Evolutionary conservation across 441 rosid species (phyloP).

Genomic region (Pelargonium australe): DNA sequence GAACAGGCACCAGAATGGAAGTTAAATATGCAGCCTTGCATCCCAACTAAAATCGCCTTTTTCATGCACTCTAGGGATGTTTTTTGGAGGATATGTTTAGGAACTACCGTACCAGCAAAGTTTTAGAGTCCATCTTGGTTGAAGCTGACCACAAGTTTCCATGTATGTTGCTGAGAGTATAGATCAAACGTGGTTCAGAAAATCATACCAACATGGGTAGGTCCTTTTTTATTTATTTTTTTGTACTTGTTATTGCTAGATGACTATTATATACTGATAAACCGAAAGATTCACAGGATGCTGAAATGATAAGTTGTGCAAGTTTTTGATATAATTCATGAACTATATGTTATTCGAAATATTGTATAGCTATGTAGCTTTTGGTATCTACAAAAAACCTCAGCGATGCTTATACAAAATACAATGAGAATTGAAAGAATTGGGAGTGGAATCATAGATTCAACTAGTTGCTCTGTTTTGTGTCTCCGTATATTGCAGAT

Average conservation of each 20-base stretch:
- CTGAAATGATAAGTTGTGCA: too few relatives aligned
- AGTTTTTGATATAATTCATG: too few relatives aligned
- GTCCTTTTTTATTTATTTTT: not conserved
- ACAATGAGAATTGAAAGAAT: not conserved
- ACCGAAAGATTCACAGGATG: too few relatives aligned
- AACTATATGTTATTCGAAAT: not conserved
- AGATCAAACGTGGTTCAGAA: not conserved
- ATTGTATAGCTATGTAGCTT: not conserved
- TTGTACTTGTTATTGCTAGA: not conserved
- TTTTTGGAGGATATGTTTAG: not conserved
- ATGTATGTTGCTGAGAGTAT: not conserved
- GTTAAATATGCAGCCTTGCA: conserved; percentile 21
- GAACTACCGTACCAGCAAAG: not conserved
- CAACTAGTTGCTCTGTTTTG: conserved; percentile 16
- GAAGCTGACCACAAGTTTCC: not conserved
- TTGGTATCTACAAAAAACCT: not conserved
- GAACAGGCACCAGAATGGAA: conserved; percentile 40
- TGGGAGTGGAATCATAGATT: not conserved
- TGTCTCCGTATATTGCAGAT: conserved; percentile 39
- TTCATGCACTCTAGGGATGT: too few relatives aligned
- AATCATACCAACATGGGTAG: too few relatives aligned
- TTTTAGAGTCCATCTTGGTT: not conserved
- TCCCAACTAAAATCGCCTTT: not conserved
- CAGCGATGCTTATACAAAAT: not conserved
- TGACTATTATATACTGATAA: not conserved